Evolutionary conservation across 495 filamentous ascomycete genomes (phyloP), one percentile per base, ranked within the genome.

Genomic region (Lepidopterella palustris): DNA sequence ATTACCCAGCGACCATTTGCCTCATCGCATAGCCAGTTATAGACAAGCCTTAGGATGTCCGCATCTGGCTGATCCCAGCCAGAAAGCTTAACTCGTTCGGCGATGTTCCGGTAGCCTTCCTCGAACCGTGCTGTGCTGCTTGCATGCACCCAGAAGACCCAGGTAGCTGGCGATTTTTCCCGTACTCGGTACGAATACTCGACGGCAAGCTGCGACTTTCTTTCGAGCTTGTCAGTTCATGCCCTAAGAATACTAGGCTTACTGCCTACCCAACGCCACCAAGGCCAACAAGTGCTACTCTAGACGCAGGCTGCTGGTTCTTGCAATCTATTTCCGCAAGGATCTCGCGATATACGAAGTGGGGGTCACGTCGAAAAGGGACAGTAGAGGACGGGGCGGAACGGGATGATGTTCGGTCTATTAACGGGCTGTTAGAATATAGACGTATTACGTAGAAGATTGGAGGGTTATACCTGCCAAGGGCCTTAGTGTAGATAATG

Each of bases 131-230:
- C 65, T 3, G 47, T 50, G 40, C 64, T 76, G 52, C 74, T 74
- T 3, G 74, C 73, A 61, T 77, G 72, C 8, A 81, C 63, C 79
- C 80, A 82, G 63, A 82, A 77, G 8, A 81, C 73, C 71, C 71
- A 78, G 21, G 72, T 79, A 24, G 70, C 45, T 3, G 73, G 76
- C n/a, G 66, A 76, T 45, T 48, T 47, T 20, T 74, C 61, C 62
- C 65, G 70, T 10, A 64, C 54, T 57, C 61, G 67, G 58, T 78
- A 77, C 20, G 59, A 35, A 53, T 76, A 70, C 59, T 78, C 70
- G 47, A 77, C 73, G 8, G 74, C 74, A 10, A 57, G 15, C 32
- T 57, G 54, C 11, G 54, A 57, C 35, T 57, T 57, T 1, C 54
- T 57, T 18, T 31, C 13, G 11, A 13, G 15, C 10, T 31, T 4